Evolutionary conservation across 148 eudicot genomes (phyloP), one percentile per base, ranked within the genome.

Genomic region (Spergularia bocconei): DNA sequence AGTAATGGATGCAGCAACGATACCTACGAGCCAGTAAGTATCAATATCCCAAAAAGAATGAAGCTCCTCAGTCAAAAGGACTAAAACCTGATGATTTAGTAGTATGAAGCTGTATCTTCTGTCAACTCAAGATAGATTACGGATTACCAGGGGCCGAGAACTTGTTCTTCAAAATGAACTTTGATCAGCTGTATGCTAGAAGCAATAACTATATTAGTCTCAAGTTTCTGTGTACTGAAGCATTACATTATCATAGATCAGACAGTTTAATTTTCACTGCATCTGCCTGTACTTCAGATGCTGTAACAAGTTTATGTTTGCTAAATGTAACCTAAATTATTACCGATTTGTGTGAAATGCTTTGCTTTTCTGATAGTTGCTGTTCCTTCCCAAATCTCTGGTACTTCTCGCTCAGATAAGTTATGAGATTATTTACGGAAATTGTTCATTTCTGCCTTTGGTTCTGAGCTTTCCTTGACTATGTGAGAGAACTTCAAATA

Each of bases 341-440:
- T 48, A 79, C 15, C 38, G 9, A 55, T 39, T 39, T 67, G 63
- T 67, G 59, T 52, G 63, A 67, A 73, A 38, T 61, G 72, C 29
- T 50, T 41, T 29, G 56, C 71, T 29, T 29, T 50, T 60, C 21
- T 51, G 56, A 4, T 20, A 2, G 41, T 47, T 19, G 16, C 29
- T 62, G n/a, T 12, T 21, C 19, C n/a, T 59, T n/a, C 62, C 48
- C 48, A 44, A 9, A 29, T 29, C 36, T 29, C 36, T 29, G 36
- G 3, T 0, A 0, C 36, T 1, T 29, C 36, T 29, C n/a, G 36
- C 3, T 0, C 36, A 29, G 36, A 29, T 29, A 29, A 29, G 1
- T 4, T 44, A 44, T 44, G 48, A 44, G 48, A 6, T 44, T 29
- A 29, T 29, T 4, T 44, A 44, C 48, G 10, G 48, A 44, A 6